These are phyloP conservation scores for Sporisorium reilianum DNA, from an alignment of 1,284 basidiomycete species.

Conservation along the genomic window DNA sequence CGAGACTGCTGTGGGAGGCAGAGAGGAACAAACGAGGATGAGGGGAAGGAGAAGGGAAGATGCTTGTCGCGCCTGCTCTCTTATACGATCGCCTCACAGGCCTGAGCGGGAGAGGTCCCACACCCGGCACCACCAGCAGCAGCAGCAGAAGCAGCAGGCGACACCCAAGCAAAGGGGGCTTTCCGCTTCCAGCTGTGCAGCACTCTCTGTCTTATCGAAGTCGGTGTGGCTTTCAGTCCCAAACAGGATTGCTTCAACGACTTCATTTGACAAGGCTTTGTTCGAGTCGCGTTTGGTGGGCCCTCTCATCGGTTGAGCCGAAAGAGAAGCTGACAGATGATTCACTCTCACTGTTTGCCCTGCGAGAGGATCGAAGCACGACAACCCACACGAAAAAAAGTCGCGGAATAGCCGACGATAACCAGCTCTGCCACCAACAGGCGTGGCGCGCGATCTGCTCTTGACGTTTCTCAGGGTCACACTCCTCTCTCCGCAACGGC, in stretches of 20 bases:
- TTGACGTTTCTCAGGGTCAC: background rate
- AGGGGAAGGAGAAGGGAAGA: background rate
- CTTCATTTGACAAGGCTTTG: too few relatives aligned
- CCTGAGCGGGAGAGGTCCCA: background rate
- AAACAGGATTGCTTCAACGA: too few relatives aligned
- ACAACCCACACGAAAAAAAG: too few relatives aligned
- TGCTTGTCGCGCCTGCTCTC: background rate
- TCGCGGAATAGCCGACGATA: constrained; percentile 45
- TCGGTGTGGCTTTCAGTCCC: too few relatives aligned
- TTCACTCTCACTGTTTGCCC: background rate
- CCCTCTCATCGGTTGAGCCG: too few relatives aligned
- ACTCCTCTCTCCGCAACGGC: background rate
- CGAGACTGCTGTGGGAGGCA: background rate
- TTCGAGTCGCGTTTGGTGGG: too few relatives aligned
- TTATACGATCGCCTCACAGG: background rate
- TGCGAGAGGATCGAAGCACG: background rate
- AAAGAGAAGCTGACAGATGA: too few relatives aligned
- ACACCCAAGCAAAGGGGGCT: background rate
- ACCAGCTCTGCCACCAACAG: constrained; percentile 5
- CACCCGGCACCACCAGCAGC: too few relatives aligned
- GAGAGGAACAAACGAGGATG: background rate
- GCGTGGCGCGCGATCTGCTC: background rate
- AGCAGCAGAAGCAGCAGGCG: too few relatives aligned
- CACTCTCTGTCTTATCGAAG: too few relatives aligned
- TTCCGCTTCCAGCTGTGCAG: background rate